Conservation (phyloP, 2,329 filamentous ascomycete genomes). For the Fusarium succisae region DNA sequence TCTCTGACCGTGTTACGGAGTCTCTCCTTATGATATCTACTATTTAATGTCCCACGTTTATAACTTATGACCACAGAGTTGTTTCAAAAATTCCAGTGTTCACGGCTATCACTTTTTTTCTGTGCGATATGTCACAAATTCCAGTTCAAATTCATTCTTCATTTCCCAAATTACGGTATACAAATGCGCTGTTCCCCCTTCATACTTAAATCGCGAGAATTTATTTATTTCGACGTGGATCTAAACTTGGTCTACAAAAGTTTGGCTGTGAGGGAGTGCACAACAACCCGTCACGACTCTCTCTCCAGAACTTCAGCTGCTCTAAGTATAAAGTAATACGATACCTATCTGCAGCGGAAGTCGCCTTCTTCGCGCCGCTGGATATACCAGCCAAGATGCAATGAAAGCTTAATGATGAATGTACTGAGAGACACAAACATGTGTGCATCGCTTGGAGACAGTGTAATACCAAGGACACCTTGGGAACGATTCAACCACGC, state of each 20-base stretch:
- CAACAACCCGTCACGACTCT: neutral
- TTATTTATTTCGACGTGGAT: neutral
- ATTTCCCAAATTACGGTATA: neutral
- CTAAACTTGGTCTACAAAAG: neutral
- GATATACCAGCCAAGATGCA: constrained; percentile 33
- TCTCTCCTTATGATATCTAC: too few species aligned
- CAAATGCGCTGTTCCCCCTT: neutral
- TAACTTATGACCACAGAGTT: neutral
- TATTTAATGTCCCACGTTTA: neutral
- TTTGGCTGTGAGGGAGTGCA: neutral
- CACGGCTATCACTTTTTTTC: neutral
- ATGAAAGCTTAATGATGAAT: constrained; percentile 27
- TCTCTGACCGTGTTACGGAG: neutral
- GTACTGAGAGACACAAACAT: neutral
- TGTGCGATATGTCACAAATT: neutral
- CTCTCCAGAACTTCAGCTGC: neutral
- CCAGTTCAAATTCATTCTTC: neutral
- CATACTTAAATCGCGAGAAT: neutral
- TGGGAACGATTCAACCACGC: constrained; percentile 17
- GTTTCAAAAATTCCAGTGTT: neutral
- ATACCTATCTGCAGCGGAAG: neutral
- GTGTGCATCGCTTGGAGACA: constrained; percentile 38
- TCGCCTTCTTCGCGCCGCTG: constrained; percentile 35
- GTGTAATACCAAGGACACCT: constrained; percentile 43
- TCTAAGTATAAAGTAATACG: neutral